Evolutionary conservation across 2,329 filamentous ascomycete genomes (phyloP).

Genomic region (Apiospora aurea): DNA sequence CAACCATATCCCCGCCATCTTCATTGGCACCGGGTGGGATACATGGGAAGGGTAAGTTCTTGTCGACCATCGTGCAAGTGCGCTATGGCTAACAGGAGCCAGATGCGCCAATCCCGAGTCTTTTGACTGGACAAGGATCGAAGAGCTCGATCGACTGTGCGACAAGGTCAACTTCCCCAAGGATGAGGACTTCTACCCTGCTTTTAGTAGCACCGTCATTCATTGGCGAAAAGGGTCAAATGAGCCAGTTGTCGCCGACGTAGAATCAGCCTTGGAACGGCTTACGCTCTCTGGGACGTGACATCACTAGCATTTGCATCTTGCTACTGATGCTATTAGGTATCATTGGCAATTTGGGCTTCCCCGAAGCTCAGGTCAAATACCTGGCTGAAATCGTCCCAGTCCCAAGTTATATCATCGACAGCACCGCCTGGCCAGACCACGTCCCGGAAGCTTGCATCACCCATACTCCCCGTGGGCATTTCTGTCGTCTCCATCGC

Average conservation of each 20-base stretch:
- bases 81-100: conserved; percentile 8
- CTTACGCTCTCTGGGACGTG: conserved; percentile 20
- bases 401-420: conserved; percentile 27
- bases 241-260: neutral
- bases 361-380: conserved; percentile 23
- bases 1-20: conserved; percentile 55
- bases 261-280: neutral
- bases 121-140: conserved; percentile 39
- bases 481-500: neutral
- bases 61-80: neutral
- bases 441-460: conserved; percentile 14
- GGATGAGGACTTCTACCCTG: conserved; percentile 43
- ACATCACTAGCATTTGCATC: neutral
- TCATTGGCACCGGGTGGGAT: conserved; percentile 63
- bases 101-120: conserved; percentile 31
- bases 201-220: conserved; percentile 50
- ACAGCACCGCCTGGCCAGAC: conserved; percentile 18
- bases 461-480: neutral
- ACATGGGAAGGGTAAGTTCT: conserved; percentile 57
- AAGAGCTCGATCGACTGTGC: conserved; percentile 43
- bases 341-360: conserved; percentile 1
- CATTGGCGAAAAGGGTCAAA: conserved; percentile 44
- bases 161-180: conserved; percentile 46
- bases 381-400: conserved; percentile 27
- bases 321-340: neutral